Base-by-base conservation (phyloP, 2,329 filamentous ascomycete genomes). In the Fusarium floridanum region DNA sequence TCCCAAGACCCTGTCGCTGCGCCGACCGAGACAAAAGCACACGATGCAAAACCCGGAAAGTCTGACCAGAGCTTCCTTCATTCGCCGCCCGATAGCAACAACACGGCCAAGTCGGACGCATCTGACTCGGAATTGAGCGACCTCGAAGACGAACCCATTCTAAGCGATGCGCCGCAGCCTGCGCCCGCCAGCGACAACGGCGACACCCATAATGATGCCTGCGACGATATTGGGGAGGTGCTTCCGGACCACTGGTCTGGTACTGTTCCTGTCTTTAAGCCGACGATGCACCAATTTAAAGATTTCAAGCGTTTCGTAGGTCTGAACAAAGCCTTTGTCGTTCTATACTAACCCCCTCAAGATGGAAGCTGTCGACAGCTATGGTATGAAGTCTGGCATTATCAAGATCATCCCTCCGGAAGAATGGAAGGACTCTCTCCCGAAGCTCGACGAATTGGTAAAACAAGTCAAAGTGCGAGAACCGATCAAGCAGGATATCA, bases 401-500 rank as follows among this genome's bases (percentile, higher is more conserved):
- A 91, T 98, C 81, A 98, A 99, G 85, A 93, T 99, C 68, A 93
- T 98, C 63, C 95, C 97, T 32, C 97, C 97, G 1, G 86, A 93
- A 79, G 95, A 98, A 90, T 99, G 97, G 97, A 97, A 90, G 83
- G 91, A 95, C 74, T 88, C 91, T 29, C 91, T 97, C 41, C 94
- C 94, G 17, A 87, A 90, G 41, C 90, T 98, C 72, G 92, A 97
- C 80, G 93, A 98, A 78, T 89, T 95, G 61, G 90, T 99, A 74
- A 98, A 98, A 84, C 92, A 93, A 72, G 94, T 99, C 82, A 93
- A 92, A 80, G 95, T 99, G 80, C 96, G 96, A 83, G 97, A 99
- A 76, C 97, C 97, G 5, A 98, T 99, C 82, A 98, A 95, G 81
- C 97, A 99, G 83, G 97, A 99, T 79, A 99, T 99, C 79, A 96